phyloP scores from a whole-genome alignment of 2,329 filamentous ascomycete species.

The Chaetomiaceae sp. region DNA sequence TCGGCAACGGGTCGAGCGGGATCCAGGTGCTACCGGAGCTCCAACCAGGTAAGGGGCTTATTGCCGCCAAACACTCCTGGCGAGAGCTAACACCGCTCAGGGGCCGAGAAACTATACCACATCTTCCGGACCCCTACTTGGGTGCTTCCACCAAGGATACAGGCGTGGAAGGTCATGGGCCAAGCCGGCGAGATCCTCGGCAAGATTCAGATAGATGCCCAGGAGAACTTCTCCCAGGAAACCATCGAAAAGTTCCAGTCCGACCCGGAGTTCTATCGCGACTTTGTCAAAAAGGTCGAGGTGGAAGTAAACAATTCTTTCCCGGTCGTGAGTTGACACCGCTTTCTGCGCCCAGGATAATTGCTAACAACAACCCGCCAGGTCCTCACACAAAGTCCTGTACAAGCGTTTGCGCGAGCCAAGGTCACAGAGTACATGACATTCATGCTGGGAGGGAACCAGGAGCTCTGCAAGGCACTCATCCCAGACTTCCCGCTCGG shows the following conservation, averaged over 20 bases:
- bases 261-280: constrained; percentile 43
- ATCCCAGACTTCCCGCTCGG: constrained; percentile 49
- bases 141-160: constrained; percentile 36
- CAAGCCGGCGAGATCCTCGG: constrained; percentile 36
- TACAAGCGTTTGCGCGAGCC: constrained; percentile 39
- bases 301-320: constrained; percentile 42
- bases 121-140: constrained; percentile 41
- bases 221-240: constrained; percentile 40
- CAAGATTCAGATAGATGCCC: constrained; percentile 39
- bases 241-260: constrained; percentile 46
- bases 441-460: constrained; percentile 43
- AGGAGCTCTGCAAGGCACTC: constrained; percentile 46
- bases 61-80: not conserved
- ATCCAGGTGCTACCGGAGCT: constrained; percentile 51
- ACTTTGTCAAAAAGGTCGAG: constrained; percentile 46
- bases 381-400: constrained; percentile 38
- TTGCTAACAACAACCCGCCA: constrained; percentile 21
- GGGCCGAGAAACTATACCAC: constrained; percentile 36
- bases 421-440: constrained; percentile 46
- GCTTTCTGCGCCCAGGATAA: not conserved
- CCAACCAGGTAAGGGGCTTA: constrained; percentile 36
- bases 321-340: constrained; percentile 35
- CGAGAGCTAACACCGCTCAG: constrained; percentile 22
- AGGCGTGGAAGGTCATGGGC: constrained; percentile 37
- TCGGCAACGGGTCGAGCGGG: constrained; percentile 53